Evolutionary conservation across 2,329 filamentous ascomycete species (phyloP), one percentile per base, ranked within the genome.

Genomic region (Nakataea oryzae): DNA sequence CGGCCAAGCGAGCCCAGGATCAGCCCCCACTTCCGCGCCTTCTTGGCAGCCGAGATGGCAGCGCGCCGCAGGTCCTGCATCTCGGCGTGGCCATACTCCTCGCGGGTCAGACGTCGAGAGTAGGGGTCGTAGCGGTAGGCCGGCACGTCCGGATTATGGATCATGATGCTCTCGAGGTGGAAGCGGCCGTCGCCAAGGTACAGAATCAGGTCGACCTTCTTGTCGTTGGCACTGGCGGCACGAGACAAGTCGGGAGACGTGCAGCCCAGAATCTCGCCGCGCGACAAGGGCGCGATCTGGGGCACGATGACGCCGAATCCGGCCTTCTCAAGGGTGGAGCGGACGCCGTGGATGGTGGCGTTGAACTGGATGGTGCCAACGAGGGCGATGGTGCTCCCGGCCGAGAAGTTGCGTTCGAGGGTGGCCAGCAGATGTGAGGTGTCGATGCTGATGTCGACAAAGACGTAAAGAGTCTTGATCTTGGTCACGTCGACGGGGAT

Each of bases 321-420:
- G 17, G 91, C 90, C 56, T 84, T 86, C 68, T 96, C 90, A 8
- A 99, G 83, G 21, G 86, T 83, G 32, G 87, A 82, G 65, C 87
- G 86, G 17, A 96, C 86, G 21, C 90, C 91, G 74, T 99, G 95
- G 34, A 99, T 88, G 0, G 95, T 97, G 47, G 93, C 91, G 75
- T 99, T 99, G 81, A 99, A 99, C 74, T 99, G 95, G 68, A 99
- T 99, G 0, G 95, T 99, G 58, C 95, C 93, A 21, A 99, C 93
- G 67, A 97, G 83, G 6, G 95, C 95, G 63, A 99, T 87, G 0
- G 88, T 93, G 76, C 95, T 96, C 2, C 90, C 90, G 0, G 87
- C 76, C 1, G 86, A 81, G 72, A 97, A 96, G 72, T 97, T 99
- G 65, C 91, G 87, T 71, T 92, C 89, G 58, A 99, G 81, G 0